Evolutionary conservation across 768 basidiomycete species (phyloP).

Genomic region (Dictyophora rubrovolvata): DNA sequence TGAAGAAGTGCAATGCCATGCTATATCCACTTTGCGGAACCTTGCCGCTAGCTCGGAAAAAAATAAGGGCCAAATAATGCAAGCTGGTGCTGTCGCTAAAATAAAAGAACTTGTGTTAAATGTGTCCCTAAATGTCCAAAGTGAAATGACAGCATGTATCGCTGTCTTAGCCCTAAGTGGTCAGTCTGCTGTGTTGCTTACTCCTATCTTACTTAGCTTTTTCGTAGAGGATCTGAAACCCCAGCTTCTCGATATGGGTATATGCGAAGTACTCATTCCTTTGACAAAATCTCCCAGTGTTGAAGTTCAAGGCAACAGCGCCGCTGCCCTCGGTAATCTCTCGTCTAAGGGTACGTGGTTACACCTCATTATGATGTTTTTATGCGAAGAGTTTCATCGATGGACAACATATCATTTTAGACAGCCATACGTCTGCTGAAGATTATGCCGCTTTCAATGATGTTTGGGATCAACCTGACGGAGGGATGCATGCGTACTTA

Average conservation of each 20-base stretch:
- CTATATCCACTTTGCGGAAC: conserved; percentile 94
- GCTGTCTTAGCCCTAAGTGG: conserved; percentile 94
- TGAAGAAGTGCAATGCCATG: conserved; percentile 99
- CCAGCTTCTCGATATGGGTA: conserved; percentile 94
- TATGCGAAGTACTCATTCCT: conserved; percentile 94
- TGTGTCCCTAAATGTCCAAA: conserved; percentile 94
- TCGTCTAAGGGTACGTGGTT: conserved; percentile 80
- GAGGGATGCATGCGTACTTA: conserved; percentile 92
- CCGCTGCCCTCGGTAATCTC: conserved; percentile 93
- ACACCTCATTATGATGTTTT: not conserved
- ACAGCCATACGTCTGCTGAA: conserved; percentile 63
- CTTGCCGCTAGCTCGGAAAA: conserved; percentile 95
- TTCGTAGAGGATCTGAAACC: conserved; percentile 87
- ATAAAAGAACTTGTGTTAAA: conserved; percentile 95
- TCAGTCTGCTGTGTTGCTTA: conserved; percentile 27
- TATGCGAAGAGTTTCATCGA: not conserved
- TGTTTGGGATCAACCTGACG: conserved; percentile 97
- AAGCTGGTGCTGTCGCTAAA: conserved; percentile 91
- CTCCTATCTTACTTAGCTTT: not conserved
- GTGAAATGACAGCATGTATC: conserved; percentile 99
- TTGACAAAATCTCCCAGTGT: conserved; percentile 92
- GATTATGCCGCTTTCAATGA: conserved; percentile 97
- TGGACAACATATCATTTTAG: conserved; percentile 26
- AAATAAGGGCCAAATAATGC: conserved; percentile 96
- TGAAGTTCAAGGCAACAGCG: conserved; percentile 97